Base-by-base conservation (phyloP, 2,329 filamentous ascomycete genomes). In the Aureobasidium mangrovei region DNA sequence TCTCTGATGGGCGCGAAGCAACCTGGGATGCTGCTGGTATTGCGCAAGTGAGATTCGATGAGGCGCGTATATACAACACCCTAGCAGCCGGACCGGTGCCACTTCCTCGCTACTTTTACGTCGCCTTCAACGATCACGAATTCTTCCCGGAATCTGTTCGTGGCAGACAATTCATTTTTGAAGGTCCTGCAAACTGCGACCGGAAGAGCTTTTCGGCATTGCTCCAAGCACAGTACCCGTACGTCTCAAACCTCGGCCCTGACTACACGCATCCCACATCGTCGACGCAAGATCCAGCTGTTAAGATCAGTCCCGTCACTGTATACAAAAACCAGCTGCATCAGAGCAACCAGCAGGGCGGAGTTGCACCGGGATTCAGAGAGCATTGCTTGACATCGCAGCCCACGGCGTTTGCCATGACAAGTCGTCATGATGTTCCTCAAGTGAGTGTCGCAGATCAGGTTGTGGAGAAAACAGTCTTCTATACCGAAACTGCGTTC, bases 111-210 rank as follows among this genome's bases (percentile, higher is more conserved):
- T 97, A 95, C 71, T 97, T 95, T 79, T 86, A 88, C 60, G 91
- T 97, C 29, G 78, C 84, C 9, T 97, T 93, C 74, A 88, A 85
- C 64, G 91, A 91, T 4, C 48, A 52, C 10, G 81, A 95, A 53
- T 91, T 91, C 1, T 97, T 96, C 69, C 88, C 91, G 1, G 65
- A 82, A 1, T 85, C 79, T 46, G 69, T 97, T 26, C 81, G 90
- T 49, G 90, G 96, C 69, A 95, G 95, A 71, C 85, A 91, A 56
- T 97, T 89, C 68, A 85, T 97, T 54, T 95, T 94, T 62, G 89
- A 97, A 69, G 90, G 88, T 0, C 81, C 83, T 1, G 78, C 85
- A 0, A 82, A 77, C 5, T 91, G 97, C 69, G 81, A 86, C 26
- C 82, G 88, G 39, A 81, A 83, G 1, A 84, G 83, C 4, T 97